Evolutionary conservation across 2,329 filamentous ascomycete species (phyloP).

Genomic region (Tricladium varicosporioides): DNA sequence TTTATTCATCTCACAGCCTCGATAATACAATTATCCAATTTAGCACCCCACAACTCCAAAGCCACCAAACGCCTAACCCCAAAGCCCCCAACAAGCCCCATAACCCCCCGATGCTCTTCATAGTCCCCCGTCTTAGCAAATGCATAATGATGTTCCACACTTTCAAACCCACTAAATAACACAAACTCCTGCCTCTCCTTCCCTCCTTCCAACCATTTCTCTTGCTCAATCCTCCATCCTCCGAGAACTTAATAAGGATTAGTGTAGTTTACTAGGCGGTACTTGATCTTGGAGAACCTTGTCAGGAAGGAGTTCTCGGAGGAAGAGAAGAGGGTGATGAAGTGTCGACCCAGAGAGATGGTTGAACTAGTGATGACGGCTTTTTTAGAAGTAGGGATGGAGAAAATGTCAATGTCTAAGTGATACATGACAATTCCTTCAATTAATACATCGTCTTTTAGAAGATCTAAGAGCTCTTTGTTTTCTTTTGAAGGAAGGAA

Average conservation of each 20-base stretch:
- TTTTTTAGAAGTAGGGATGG: background rate
- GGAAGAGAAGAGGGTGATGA: no score
- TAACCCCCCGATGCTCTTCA: background rate
- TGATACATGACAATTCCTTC: background rate
- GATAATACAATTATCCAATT: background rate
- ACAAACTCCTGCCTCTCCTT: background rate
- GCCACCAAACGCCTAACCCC: background rate
- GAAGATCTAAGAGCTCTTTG: background rate
- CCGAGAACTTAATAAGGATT: background rate
- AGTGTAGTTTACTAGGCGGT: background rate
- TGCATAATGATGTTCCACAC: no score
- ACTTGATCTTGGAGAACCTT: background rate
- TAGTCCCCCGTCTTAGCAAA: no score
- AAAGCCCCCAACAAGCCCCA: background rate
- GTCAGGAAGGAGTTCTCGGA: background rate
- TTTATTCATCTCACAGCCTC: background rate
- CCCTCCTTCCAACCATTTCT: background rate
- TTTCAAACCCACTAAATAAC: background rate
- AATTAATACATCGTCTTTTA: background rate
- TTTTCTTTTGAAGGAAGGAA: background rate
- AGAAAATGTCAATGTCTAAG: background rate
- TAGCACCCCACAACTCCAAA: background rate
- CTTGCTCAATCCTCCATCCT: background rate
- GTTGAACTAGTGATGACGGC: background rate
- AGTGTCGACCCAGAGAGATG: no score